Evolutionary conservation across 768 basidiomycete species (phyloP), one percentile per base, ranked within the genome.

Genomic region (Collybia sp.): DNA sequence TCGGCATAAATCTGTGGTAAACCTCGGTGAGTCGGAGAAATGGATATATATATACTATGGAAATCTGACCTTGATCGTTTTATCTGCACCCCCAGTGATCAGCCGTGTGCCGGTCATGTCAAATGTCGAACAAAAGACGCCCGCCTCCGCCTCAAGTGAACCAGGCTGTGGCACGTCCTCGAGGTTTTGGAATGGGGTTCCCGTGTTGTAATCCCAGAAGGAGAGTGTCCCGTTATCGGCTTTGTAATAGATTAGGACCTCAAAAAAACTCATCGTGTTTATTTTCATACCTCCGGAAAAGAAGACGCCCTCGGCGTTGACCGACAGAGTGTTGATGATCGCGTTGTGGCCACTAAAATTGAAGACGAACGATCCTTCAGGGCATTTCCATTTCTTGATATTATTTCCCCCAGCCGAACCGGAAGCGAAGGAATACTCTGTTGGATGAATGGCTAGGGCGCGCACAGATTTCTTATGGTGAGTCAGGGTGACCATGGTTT

Each of bases 361-460:
- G 76, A 88, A 91, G 2, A 98, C 95, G 53, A 99, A 98, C 2
- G 81, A 65, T 39, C 96, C 96, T 52, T 97, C 92, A 5, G 96
- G 96, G 56, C 93, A 97, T 58, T 95, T 96, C 95, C 95, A 99
- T 64, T 98, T 98, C 62, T 99, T 99, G 71, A 99, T 97, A 65
- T 98, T 98, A 72, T 97, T 97, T 0, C 94, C 96, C n/a, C 96
- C 96, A 0, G 95, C 89, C 18, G 91, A 93, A 41, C 89, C 96
- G 2, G 86, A 88, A 2, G 93, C 96, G 59, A 99, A 99, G 30
- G 87, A 88, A 71, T 93, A 98, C 58, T 98, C 96, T 3, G 90
- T 92, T 1, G 95, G 95, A 61, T 97, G 94, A 45, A 99, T 84
- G 4, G 95, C 88, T 40, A 99, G 75, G 0, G 95, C 83, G 47